A percentile compares a stretch with the other conserved stretches of the same genome.
Evolutionary conservation across 768 basidiomycete genomes (phyloP).

Genomic region (Calvatia gigantea): DNA sequence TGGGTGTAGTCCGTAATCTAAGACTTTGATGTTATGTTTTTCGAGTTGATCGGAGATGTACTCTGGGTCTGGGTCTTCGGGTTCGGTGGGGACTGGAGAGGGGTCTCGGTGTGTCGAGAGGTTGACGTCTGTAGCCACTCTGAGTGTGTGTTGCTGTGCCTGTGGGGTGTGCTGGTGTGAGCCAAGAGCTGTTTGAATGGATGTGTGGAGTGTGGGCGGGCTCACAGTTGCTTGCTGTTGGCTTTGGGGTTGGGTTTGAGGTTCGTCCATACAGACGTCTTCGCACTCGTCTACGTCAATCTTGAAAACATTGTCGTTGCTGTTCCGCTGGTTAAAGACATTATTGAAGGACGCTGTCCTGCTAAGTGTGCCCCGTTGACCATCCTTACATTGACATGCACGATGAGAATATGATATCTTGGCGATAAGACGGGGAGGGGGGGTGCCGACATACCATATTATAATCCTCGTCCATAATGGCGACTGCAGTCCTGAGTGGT

Average conservation of each 20-base stretch:
- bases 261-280: neutral
- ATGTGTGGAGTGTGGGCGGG: neutral
- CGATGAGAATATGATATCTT: neutral
- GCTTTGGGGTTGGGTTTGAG: neutral
- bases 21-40: constrained; percentile 33
- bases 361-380: too few relatives aligned
- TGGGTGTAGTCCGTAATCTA: constrained; percentile 30
- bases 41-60: constrained; percentile 25
- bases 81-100: constrained; percentile 34
- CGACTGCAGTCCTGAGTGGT: too few relatives aligned
- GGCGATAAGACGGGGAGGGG: neutral
- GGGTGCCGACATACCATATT: neutral
- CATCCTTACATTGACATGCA: too few relatives aligned
- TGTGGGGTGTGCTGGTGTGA: neutral
- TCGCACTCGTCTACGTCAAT: constrained; percentile 1
- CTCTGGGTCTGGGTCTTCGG: constrained; percentile 33
- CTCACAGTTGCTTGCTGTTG: neutral
- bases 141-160: neutral
- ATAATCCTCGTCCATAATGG: neutral
- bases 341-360: too few relatives aligned
- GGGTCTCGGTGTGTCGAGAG: neutral
- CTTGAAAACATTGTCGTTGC: neutral
- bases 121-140: neutral
- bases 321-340: neutral
- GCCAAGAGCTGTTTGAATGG: neutral